Evolutionary conservation across 1,139 yeast genomes (phyloP), one percentile per base, ranked within the genome.

Genomic region (Magnusiomyces paraingens): DNA sequence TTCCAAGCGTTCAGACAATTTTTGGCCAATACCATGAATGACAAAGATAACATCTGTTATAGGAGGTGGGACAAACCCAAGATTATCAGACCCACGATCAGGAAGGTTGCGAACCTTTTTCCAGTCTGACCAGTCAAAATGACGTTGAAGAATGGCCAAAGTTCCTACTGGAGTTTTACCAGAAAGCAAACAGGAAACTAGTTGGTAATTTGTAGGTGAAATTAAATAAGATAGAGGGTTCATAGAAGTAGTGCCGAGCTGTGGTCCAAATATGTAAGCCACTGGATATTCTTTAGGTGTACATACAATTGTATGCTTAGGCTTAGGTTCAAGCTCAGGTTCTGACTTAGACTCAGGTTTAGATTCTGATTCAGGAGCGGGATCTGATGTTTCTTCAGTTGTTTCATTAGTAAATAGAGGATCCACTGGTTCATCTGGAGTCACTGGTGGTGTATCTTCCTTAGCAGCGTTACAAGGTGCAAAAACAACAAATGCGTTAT

Each of bases 11-110:
- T 82, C 80, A 2, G 96, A 94, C 56, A 93, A 74, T 44, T 85
- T 82, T 67, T 93, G 99, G 1, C 98, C 98, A 59, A 93, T 88
- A 0, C 99, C 98, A 68, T 93, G 99, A 48, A 91, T 79, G 60
- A 95, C 93, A 17, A 93, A 73, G 1, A 91, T 80, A 54, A 93
- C 72, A 68, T 89, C 95, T 46, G 63, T 64, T 22, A 66, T 59
- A 14, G 63, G 61, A 11, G 59, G 58, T 2, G 71, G 70, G 38
- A 41, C 51, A 51, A 60, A 66, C 4, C 56, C 62, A 0, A 57
- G 49, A n/a, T 56, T 57, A 52, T 70, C 73, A 2, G 65, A 62
- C 1, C 64, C 62, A 8, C 71, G 60, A 36, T 65, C 66, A 0
- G 70, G 70, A 22, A 69, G 52, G 15, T 52, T 41, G 51, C 62